A percentile compares a stretch with the other conserved stretches of the same genome.
Conservation (phyloP, 225 moss, liverwort and hornwort species). For the Marchantia polymorpha region DNA sequence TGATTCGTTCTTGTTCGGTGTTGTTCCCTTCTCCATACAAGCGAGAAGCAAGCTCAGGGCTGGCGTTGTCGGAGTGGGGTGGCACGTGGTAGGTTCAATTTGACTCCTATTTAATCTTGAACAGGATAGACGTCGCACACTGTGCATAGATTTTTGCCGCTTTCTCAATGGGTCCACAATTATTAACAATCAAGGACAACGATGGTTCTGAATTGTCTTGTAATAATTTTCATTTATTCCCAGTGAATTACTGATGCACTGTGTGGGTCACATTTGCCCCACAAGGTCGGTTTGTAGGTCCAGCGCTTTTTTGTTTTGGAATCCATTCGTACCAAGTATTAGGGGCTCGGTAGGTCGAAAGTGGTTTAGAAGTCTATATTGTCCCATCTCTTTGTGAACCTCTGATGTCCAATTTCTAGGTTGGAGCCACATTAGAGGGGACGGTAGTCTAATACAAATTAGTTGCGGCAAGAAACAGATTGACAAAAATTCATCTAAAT, state of each 20-base stretch:
- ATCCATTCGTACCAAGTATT: not conserved
- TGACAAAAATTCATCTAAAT: not conserved
- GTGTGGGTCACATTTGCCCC: not conserved
- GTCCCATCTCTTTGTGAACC: not conserved
- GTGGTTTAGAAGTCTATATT: not conserved
- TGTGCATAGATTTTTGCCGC: not conserved
- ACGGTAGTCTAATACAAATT: not conserved
- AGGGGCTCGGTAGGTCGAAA: not conserved
- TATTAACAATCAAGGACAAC: not conserved
- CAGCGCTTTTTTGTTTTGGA: not conserved
- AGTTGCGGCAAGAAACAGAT: not conserved
- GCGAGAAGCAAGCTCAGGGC: slow-evolving; percentile 42
- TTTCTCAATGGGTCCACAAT: not conserved
- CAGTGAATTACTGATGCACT: not conserved
- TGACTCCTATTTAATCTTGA: not conserved
- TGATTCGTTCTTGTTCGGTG: slow-evolving; percentile 66
- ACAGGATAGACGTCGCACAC: slow-evolving; percentile 1
- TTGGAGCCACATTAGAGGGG: not conserved
- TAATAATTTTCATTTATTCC: not conserved
- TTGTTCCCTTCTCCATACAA: slow-evolving; percentile 45
- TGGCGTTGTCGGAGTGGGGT: slow-evolving; percentile 43
- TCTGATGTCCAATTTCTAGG: not conserved
- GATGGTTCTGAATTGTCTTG: not conserved
- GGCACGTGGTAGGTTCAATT: slow-evolving; percentile 53
- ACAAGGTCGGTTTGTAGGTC: not conserved